Percentiles rank a stretch among this genome's conserved stretches.
Conservation (phyloP, 805 yeast genomes). For the Candida ulmi region DNA sequence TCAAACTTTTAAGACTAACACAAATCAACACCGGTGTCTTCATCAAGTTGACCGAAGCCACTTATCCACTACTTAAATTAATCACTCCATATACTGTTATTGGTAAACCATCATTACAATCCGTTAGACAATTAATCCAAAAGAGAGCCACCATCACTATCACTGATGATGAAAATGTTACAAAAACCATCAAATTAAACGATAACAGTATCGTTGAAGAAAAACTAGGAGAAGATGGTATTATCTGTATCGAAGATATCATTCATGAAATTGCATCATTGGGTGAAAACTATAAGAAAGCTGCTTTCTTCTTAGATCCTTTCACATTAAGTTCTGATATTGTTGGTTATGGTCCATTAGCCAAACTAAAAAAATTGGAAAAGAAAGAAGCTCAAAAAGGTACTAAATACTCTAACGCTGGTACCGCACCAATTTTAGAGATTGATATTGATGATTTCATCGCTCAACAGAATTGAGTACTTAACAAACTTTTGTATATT, state of each 20-base stretch:
- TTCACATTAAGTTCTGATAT: conserved; percentile 66
- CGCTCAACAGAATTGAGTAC: conserved; percentile 51
- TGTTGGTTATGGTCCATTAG: conserved; percentile 69
- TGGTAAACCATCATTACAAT: conserved; percentile 69
- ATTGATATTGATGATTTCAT: conserved; percentile 69
- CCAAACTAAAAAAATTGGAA: conserved; percentile 59
- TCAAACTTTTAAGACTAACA: conserved; percentile 54
- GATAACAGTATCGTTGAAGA: conserved; percentile 76
- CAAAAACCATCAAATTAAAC: conserved; percentile 47
- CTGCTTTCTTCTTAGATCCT: conserved; percentile 61
- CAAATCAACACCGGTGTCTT: conserved; percentile 67
- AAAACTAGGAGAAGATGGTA: conserved; percentile 58
- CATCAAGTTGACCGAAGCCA: conserved; percentile 53
- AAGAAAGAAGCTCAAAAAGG: conserved; percentile 44
- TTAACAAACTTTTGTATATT: neutral
- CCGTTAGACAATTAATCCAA: conserved; percentile 68
- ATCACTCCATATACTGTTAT: conserved; percentile 68
- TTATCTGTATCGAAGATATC: conserved; percentile 77
- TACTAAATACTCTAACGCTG: conserved; percentile 47
- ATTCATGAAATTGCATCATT: conserved; percentile 62
- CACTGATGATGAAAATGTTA: conserved; percentile 26
- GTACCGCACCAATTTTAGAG: conserved; percentile 61
- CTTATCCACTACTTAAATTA: conserved; percentile 58
- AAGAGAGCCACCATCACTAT: conserved; percentile 61
- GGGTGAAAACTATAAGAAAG: conserved; percentile 59